Evolutionary conservation across 2,329 filamentous ascomycete species (phyloP), one percentile per base, ranked within the genome.

Genomic region (Epichloe sylvatica): DNA sequence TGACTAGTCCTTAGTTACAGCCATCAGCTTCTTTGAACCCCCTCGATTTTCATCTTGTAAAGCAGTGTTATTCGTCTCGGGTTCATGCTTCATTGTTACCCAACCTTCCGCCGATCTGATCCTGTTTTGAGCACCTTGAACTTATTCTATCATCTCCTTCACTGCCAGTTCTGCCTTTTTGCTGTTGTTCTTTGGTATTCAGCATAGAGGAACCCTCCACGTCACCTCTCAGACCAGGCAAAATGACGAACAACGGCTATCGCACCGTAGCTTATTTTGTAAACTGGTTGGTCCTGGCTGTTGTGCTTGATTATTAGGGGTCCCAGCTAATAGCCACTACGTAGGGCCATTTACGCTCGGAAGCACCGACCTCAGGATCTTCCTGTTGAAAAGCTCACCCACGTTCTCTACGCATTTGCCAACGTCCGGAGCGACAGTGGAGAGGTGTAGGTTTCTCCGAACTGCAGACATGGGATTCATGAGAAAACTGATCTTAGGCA

Each of bases 341-440:
- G 11, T 43, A 72, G 73, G 87, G 86, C 86, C 55, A 91, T 94
- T 57, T 96, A 96, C 65, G 87, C 73, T 38, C 81, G 90, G 49
- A 84, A 91, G 59, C 84, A 92, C 63, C 77, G 81, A n/a, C 89
- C 90, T 0, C 84, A 94, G 61, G 81, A 94, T 62, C 76, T 97
- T 5, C 86, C 86, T 0, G 80, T 76, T 3, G 78, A 89, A 49
- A 84, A 86, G 50, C 77, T 96, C 40, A 97, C 90, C 0, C 91
- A 97, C 61, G 69, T 97, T 4, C 78, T 96, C 15, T 96, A 96
- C 57, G 73, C 90, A 15, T 97, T 97, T 67, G 91, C 87, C 61
- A 94, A 96, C 63, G 78, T 95, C 51, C 77, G 79, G 4, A 74
- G 81, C 3, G 86, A 91, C 3, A 80, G 76, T 34, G 91, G 91